Conservation (phyloP, 2,329 filamentous ascomycete genomes). For the Nakataea oryzae region DNA sequence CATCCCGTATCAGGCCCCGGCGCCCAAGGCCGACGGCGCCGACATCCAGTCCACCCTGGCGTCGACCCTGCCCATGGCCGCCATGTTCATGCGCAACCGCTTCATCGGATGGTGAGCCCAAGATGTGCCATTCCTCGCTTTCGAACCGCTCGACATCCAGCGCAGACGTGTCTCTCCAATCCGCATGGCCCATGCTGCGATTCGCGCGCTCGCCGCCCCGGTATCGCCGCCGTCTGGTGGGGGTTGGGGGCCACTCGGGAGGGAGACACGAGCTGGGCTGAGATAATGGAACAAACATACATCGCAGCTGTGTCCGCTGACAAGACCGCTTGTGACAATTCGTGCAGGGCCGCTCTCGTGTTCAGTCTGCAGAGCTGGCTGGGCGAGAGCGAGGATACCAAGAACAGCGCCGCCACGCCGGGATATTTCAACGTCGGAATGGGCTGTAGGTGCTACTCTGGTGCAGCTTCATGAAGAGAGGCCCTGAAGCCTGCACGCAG, state of each 20-base stretch:
- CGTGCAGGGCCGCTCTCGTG: conserved; percentile 57
- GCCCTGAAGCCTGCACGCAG: too few species aligned
- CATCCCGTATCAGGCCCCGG: conserved; percentile 77
- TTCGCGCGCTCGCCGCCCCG: too few species aligned
- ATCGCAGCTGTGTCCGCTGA: not conserved
- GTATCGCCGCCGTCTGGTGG: too few species aligned
- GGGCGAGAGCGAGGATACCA: conserved; percentile 59
- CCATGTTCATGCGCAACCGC: conserved; percentile 88
- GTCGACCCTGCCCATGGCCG: conserved; percentile 88
- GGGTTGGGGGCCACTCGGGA: too few species aligned
- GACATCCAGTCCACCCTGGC: conserved; percentile 64
- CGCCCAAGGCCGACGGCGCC: conserved; percentile 47
- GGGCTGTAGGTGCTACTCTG: conserved; percentile 15
- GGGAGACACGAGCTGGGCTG: too few species aligned
- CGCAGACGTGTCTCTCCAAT: not conserved
- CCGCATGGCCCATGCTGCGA: too few species aligned
- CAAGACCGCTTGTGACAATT: not conserved
- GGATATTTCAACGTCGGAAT: conserved; percentile 26
- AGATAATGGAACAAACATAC: too few species aligned
- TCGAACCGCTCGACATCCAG: not conserved
- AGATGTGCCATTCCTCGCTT: too few species aligned
- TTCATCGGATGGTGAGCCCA: conserved; percentile 51
- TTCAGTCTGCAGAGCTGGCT: conserved; percentile 70
- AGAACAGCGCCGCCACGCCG: conserved; percentile 57
- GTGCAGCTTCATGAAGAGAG: not conserved